These are phyloP conservation scores for Dictyostelium brefeldianum DNA, from an alignment of 78 protist species.

Conservation along the genomic window DNA sequence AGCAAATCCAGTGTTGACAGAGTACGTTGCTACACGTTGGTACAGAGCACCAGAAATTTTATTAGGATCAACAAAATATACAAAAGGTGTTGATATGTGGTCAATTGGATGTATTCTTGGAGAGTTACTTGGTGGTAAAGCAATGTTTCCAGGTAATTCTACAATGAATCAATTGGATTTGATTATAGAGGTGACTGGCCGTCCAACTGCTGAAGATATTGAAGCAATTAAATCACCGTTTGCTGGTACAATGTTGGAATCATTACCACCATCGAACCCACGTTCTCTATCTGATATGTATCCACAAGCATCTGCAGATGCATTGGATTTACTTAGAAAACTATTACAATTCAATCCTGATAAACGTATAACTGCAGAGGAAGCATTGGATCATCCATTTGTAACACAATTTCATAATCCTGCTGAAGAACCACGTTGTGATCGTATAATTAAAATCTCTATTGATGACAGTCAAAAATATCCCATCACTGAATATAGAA, in stretches of 20 bases:
- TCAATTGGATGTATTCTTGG: constrained; percentile 96
- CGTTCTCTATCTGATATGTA: constrained; percentile 82
- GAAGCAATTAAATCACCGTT: constrained; percentile 91
- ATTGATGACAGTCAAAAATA: constrained; percentile 94
- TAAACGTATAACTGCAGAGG: constrained; percentile 95
- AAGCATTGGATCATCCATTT: constrained; percentile 96
- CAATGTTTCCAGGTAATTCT: constrained; percentile 98
- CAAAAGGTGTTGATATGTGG: constrained; percentile 91
- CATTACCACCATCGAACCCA: constrained; percentile 82
- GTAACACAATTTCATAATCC: constrained; percentile 93
- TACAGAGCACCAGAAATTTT: constrained; percentile 99
- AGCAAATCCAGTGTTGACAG: constrained; percentile 95
- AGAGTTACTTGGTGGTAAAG: constrained; percentile 96
- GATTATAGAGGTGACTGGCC: constrained; percentile 94
- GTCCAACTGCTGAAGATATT: constrained; percentile 92
- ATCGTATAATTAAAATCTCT: constrained; percentile 80
- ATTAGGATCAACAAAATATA: constrained; percentile 95
- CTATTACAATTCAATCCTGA: constrained; percentile 97
- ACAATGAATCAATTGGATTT: constrained; percentile 98
- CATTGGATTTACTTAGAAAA: constrained; percentile 93
- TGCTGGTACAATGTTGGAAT: constrained; percentile 95
- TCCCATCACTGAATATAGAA: constrained; percentile 87
- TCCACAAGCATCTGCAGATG: constrained; percentile 96
- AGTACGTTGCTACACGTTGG: constrained; percentile 98
- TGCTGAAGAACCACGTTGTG: constrained; percentile 84